phyloP scores from a whole-genome alignment of 225 moss, liverwort and hornwort species.

The Sphagnum tenellum region DNA sequence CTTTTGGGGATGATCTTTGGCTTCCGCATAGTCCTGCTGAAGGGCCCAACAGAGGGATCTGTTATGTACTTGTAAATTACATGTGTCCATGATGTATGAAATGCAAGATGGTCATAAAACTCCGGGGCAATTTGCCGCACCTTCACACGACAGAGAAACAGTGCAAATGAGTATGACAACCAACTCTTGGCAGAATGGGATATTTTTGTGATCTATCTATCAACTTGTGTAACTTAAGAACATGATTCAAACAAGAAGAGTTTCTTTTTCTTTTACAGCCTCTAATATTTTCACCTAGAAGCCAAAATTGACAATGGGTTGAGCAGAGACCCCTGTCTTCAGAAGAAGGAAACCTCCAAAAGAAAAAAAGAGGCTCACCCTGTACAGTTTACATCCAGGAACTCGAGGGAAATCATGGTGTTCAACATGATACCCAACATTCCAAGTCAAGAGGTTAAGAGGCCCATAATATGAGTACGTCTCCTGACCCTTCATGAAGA shows the following conservation, averaged over 20 bases:
- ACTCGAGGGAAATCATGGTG: conserved; percentile 98
- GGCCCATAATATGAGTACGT: conserved; percentile 97
- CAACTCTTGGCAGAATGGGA: no score
- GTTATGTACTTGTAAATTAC: conserved; percentile 87
- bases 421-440: conserved; percentile 97
- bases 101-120: conserved; percentile 67
- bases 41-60: conserved; percentile 82
- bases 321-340: no score
- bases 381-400: conserved; percentile 20
- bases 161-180: no score
- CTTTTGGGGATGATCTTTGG: conserved; percentile 5
- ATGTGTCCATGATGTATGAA: conserved; percentile 76
- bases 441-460: conserved; percentile 78
- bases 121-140: conserved; percentile 84
- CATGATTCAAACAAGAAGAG: no score
- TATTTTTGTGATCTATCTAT: no score
- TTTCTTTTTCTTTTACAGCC: no score
- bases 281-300: no score
- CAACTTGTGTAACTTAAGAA: no score
- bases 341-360: no score
- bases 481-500: conserved; percentile 82
- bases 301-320: no score
- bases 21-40: conserved; percentile 84
- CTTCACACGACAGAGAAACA: conserved; percentile 13
- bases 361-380: no score